These are phyloP conservation scores for Echeveria elegans DNA, from an alignment of 164 flowering plant species.

Conservation along the genomic window DNA sequence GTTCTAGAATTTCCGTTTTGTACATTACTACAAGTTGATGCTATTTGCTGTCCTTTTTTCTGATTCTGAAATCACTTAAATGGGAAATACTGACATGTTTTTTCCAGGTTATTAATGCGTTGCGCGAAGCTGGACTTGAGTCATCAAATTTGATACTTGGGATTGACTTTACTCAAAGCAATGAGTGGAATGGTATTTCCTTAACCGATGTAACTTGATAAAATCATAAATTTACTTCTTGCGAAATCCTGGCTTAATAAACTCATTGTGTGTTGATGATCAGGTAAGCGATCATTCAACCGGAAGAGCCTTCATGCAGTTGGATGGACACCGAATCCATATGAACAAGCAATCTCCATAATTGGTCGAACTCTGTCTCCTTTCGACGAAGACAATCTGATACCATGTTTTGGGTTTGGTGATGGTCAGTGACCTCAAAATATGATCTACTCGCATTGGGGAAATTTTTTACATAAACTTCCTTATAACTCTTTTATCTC, in stretches of 20 bases:
- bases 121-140: conserved; percentile 85
- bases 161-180: conserved; percentile 91
- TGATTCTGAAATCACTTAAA: too few relatives aligned
- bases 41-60: not conserved
- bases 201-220: not conserved
- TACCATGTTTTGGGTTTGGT: conserved; percentile 97
- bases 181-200: conserved; percentile 77
- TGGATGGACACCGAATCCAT: conserved; percentile 58
- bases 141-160: conserved; percentile 88
- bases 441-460: not conserved
- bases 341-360: conserved; percentile 88
- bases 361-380: conserved; percentile 82
- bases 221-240: too few relatives aligned
- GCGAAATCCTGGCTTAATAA: not conserved
- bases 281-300: conserved; percentile 58
- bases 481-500: conserved; percentile 6
- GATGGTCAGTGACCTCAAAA: conserved; percentile 52
- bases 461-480: too few relatives aligned
- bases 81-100: not conserved
- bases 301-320: conserved; percentile 74
- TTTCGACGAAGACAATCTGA: conserved; percentile 84
- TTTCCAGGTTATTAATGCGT: conserved; percentile 54
- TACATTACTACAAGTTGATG: not conserved
- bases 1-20: conserved; percentile 14
- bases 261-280: not conserved